Base-by-base conservation (phyloP, 306 rosid species). In the Hylodesmum podocarpum region DNA sequence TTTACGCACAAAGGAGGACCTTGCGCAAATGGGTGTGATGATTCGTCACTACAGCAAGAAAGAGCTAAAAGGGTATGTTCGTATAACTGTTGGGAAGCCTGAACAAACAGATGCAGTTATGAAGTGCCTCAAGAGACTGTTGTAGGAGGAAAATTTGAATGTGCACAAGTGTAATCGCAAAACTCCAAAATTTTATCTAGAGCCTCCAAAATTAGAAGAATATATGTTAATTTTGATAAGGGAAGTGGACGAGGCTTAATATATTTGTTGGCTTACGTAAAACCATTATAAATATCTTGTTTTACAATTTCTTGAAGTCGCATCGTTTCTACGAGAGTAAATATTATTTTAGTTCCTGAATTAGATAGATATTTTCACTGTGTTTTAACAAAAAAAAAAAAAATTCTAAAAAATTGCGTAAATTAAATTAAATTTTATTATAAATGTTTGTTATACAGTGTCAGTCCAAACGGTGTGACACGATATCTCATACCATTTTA, bases 1-100 rank as follows among this genome's bases (percentile, higher is more conserved):
- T 78, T 14, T 64, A 11, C 67, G 58, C 39, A 4, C 57, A 50
- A 76, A 92, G 97, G 99, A 91, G 85, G 97, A 95, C 75, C 96
- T 95, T 8, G 93, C 99, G 15, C 83, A 86, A 80, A 89, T 89
- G 97, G 99, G 99, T 5, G 97, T 95, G 88, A 95, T 95, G 96
- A 95, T 95, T 70, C 97, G 97, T 53, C 99, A 92, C 80, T 95
- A 95, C 82, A 80, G 88, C 88, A 95, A 84, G 29, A 95, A 89
- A 81, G 99, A 95, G 84, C 83, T 95, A 75, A 91, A 77, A 59
- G 97, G 99, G 3, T 95, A 90, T 29, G 97, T 92, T 68, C 97
- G 97, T 0, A 85, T 95, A 69, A 89, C 99, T 14, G 97, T 93
- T 15, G 97, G 99, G 75, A 95, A 95, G 91, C 97, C 99, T 33